Conservation (phyloP, 1,284 basidiomycete genomes). For the Heterobasidion annosum region DNA sequence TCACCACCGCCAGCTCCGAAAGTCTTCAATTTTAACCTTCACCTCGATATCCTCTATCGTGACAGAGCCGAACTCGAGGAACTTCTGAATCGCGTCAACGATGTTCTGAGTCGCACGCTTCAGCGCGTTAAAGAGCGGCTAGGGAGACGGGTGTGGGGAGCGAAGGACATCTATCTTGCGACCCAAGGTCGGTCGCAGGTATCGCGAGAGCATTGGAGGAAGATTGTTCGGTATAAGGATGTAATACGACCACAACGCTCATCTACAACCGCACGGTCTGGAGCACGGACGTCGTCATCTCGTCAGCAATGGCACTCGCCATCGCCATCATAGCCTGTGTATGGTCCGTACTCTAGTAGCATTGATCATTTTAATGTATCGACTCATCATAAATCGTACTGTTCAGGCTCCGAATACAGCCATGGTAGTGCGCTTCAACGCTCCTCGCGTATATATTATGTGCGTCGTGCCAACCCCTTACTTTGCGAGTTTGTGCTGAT, state of each 20-base stretch:
- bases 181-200: slow-evolving; percentile 21
- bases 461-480: too few species aligned
- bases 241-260: background rate
- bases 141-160: slow-evolving; percentile 60
- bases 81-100: slow-evolving; percentile 31
- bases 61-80: slow-evolving; percentile 40
- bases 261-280: background rate
- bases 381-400: too few species aligned
- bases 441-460: too few species aligned
- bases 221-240: slow-evolving; percentile 18
- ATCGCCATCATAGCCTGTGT: background rate
- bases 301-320: background rate
- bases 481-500: too few species aligned
- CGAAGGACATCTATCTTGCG: slow-evolving; percentile 44
- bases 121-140: slow-evolving; percentile 60
- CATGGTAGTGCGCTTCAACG: too few species aligned
- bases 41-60: slow-evolving; percentile 43
- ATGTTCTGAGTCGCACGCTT: slow-evolving; percentile 37
- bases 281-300: too few species aligned
- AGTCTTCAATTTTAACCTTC: slow-evolving; percentile 42
- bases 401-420: too few species aligned
- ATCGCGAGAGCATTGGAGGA: slow-evolving; percentile 25
- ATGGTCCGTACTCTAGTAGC: too few species aligned
- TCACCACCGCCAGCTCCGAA: slow-evolving; percentile 20
- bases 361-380: too few species aligned